phyloP scores from a whole-genome alignment of 805 yeast species.

The Candida odintsovae region DNA sequence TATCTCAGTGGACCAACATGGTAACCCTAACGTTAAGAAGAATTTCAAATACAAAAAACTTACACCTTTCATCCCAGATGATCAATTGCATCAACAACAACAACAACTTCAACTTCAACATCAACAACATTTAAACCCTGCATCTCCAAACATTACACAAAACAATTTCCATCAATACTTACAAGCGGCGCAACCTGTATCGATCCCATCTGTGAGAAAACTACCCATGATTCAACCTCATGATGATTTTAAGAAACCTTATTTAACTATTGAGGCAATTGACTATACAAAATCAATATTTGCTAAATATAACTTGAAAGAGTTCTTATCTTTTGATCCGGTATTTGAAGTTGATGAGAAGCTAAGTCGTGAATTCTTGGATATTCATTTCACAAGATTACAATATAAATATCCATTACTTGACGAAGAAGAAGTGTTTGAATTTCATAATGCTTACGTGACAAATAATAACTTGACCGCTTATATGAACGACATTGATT shows the following conservation, averaged over 20 bases:
- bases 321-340: slow-evolving; percentile 43
- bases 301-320: slow-evolving; percentile 41
- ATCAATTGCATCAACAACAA: background rate
- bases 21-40: slow-evolving; percentile 23
- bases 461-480: slow-evolving; percentile 27
- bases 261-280: slow-evolving; percentile 26
- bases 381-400: slow-evolving; percentile 48
- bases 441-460: slow-evolving; percentile 45
- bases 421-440: slow-evolving; percentile 44
- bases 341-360: slow-evolving; percentile 46
- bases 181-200: background rate
- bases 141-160: slow-evolving; percentile 1
- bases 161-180: slow-evolving; percentile 9
- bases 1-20: slow-evolving; percentile 21
- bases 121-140: background rate
- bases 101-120: too few relatives aligned
- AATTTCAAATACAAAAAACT: slow-evolving; percentile 33
- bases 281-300: slow-evolving; percentile 37
- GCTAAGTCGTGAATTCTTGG: slow-evolving; percentile 43
- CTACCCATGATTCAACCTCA: slow-evolving; percentile 12
- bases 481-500: slow-evolving; percentile 33
- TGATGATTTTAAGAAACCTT: slow-evolving; percentile 2
- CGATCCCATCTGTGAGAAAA: slow-evolving; percentile 2
- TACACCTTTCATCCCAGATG: slow-evolving; percentile 27
- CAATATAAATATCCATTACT: slow-evolving; percentile 54